Percentiles rank a stretch among this genome's conserved stretches.
phyloP scores from a whole-genome alignment of 2,329 filamentous ascomycete genomes.

The Fusarium sp. region DNA sequence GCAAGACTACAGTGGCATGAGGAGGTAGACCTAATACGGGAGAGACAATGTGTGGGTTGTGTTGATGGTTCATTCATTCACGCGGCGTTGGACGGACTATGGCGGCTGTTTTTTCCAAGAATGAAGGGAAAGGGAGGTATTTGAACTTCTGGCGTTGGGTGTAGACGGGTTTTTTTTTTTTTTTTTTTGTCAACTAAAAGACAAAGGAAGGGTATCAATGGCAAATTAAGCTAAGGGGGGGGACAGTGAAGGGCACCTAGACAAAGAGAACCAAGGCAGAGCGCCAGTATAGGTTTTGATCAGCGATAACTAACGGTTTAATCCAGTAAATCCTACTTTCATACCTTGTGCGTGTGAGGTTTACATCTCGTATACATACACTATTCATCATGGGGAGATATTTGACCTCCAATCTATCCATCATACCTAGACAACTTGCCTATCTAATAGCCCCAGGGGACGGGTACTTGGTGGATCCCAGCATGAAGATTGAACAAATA shows the following conservation, averaged over 20 bases:
- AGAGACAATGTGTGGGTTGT: neutral
- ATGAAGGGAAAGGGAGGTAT: neutral
- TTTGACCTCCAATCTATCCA: neutral
- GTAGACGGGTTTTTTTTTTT: neutral
- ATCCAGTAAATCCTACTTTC: conserved; percentile 3
- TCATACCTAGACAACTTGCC: too few relatives aligned
- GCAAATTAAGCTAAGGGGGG: conserved; percentile 4
- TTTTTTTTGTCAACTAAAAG: conserved; percentile 16
- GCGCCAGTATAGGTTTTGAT: conserved; percentile 25
- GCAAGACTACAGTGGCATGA: conserved; percentile 73
- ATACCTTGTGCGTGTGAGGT: neutral
- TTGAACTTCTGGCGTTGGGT: conserved; percentile 25
- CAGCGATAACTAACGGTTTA: conserved; percentile 20
- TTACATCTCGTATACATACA: neutral
- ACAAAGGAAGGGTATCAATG: neutral
- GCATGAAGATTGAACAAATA: neutral
- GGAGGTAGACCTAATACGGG: conserved; percentile 49
- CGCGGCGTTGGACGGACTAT: conserved; percentile 28
- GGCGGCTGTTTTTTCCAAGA: neutral
- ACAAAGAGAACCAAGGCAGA: conserved; percentile 9
- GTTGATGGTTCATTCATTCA: conserved; percentile 11
- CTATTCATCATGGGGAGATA: neutral
- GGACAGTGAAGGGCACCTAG: conserved; percentile 18
- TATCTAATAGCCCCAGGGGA: neutral
- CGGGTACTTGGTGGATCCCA: neutral